Evolutionary conservation across 257 asterid genomes (phyloP).

Genomic region (Capsicum baccatum): DNA sequence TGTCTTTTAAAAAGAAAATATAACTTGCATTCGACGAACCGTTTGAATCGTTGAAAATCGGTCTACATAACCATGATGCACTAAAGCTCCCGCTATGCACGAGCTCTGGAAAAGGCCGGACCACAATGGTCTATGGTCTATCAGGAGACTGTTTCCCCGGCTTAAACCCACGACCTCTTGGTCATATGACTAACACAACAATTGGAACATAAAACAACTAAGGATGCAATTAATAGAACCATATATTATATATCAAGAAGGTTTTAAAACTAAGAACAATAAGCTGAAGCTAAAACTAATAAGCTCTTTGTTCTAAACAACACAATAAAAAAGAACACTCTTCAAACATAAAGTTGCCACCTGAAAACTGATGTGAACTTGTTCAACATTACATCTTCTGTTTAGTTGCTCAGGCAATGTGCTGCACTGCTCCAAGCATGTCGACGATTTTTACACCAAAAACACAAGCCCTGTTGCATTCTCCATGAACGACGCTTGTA

Average conservation of each 20-base stretch:
- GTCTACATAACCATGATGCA: too few relatives aligned
- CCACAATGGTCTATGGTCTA: too few relatives aligned
- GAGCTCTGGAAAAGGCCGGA: too few relatives aligned
- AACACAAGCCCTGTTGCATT: slow-evolving; percentile 14
- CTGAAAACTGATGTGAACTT: not conserved
- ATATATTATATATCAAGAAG: slow-evolving; percentile 18
- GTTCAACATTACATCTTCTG: not conserved
- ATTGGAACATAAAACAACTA: not conserved
- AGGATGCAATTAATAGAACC: not conserved
- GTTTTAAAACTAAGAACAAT: not conserved
- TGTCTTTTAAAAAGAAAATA: too few relatives aligned
- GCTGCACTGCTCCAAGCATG: slow-evolving; percentile 15
- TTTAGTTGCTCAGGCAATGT: not conserved
- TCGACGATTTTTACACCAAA: not conserved
- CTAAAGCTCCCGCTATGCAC: too few relatives aligned
- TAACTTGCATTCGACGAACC: not conserved
- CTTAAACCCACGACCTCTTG: too few relatives aligned
- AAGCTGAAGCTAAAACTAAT: slow-evolving; percentile 15
- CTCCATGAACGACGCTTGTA: not conserved
- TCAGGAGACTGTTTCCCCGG: too few relatives aligned
- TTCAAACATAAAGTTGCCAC: slow-evolving; percentile 1
- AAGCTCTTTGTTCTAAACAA: slow-evolving; percentile 11
- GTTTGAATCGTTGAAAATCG: not conserved
- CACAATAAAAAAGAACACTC: not conserved
- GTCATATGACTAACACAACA: not conserved